Conservation (phyloP, 257 asterid genomes). For the Scutellaria barbata region DNA sequence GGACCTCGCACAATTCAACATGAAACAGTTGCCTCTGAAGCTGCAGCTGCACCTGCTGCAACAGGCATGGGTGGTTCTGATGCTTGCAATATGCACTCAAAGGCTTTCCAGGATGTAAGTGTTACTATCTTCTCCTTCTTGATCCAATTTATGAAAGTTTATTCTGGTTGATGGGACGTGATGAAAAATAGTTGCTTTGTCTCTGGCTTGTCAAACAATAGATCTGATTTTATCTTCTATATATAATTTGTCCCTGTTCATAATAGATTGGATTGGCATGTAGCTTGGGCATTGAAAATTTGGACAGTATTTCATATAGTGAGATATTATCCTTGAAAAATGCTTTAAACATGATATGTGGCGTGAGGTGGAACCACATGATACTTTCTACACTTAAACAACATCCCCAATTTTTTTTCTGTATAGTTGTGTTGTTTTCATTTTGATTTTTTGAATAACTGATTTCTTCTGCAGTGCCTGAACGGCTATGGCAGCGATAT, state of each 20-base stretch:
- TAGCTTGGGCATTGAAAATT: background rate
- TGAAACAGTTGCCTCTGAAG: conserved; percentile 60
- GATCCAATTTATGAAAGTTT: background rate
- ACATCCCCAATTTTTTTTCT: background rate
- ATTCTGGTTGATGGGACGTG: conserved; percentile 12
- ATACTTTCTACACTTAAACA: background rate
- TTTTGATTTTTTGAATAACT: conserved; percentile 36
- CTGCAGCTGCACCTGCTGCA: conserved; percentile 49
- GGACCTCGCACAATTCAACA: conserved; percentile 84
- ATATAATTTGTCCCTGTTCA: background rate
- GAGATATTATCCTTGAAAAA: background rate
- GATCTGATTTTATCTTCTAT: background rate
- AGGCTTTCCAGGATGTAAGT: conserved; percentile 81
- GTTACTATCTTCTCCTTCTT: conserved; percentile 1
- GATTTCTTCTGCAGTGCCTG: conserved; percentile 48
- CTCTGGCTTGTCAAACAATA: background rate
- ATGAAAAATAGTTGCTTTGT: background rate
- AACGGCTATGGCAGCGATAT: conserved; percentile 60
- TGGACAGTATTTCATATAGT: background rate
- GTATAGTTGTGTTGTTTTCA: background rate
- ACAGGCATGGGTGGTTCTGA: conserved; percentile 48
- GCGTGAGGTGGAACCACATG: background rate
- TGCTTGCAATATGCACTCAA: conserved; percentile 63
- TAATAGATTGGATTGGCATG: background rate
- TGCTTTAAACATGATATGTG: background rate